Evolutionary conservation across 345 rosid species (phyloP), one percentile per base, ranked within the genome.

Genomic region (Sisymbrium altissimum): DNA sequence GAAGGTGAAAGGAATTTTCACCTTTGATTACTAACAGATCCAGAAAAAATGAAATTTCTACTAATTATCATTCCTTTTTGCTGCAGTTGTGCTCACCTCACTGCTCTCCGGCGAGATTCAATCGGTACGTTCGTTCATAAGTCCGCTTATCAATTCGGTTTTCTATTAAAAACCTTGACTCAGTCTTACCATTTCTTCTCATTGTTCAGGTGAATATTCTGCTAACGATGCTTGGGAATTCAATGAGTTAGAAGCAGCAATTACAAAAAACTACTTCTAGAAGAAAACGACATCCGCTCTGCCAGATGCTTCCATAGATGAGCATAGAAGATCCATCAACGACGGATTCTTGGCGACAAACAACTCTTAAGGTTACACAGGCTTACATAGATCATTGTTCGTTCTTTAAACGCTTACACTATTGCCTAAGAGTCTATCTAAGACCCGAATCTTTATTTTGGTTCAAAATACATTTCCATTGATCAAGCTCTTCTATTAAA

Each of bases 51-150:
- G 23, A 7, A 65, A 30, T 6, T 53, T 18, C 19, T 45, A 56
- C 25, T 66, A 59, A 46, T 17, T 59, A 21, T 15, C 33, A 49
- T 72, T 29, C 44, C n/a, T 14, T 70, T 58, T 77, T 39, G 15
- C 62, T 76, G 78, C 91, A 95, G 99, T 76, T 95, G 97, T 80
- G 97, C 99, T 75, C 99, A 95, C 76, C 85, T 92, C 70, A 89
- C 89, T 55, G 92, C 96, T 77, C 89, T 95, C n/a, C 85, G 93
- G 45, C 87, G 99, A 86, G 99, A 92, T 82, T 95, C 93, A 43
- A 95, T 95, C 6, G 99, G 99, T 87, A 80, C 45, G 54, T 81
- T 71, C 15, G 30, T 55, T 55, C 23, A 9, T 41, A 58, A 66
- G 35, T 64, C 59, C 23, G 27, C 25, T 41, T 66, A 66, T 54